Conservation (phyloP, 768 basidiomycete genomes). For the Leucogyrophana mollusca region DNA sequence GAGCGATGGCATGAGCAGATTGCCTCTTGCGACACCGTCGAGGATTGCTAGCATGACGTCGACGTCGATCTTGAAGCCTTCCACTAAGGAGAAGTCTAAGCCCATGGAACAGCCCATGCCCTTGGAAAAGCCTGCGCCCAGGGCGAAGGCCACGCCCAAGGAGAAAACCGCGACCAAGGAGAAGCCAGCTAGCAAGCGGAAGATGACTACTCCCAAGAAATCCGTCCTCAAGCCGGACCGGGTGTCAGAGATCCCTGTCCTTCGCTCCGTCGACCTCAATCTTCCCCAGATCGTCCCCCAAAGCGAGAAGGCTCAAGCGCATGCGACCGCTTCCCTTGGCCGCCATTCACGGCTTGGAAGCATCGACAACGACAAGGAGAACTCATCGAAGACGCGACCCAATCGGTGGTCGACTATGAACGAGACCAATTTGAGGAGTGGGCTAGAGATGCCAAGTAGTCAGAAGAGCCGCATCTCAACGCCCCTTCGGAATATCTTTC, state of each 20-base stretch:
- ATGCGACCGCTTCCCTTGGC: slow-evolving; percentile 5
- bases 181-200: slow-evolving; percentile 11
- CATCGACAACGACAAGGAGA: slow-evolving; percentile 15
- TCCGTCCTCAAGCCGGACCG: slow-evolving; percentile 8
- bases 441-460: slow-evolving; percentile 18
- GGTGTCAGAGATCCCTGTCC: slow-evolving; percentile 4
- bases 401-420: slow-evolving; percentile 9
- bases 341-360: slow-evolving; percentile 15
- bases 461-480: slow-evolving; percentile 24
- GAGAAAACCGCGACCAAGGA: slow-evolving; percentile 8
- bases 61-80: not conserved
- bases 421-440: slow-evolving; percentile 20
- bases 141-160: not conserved
- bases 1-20: not conserved
- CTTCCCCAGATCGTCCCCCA: not conserved
- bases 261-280: slow-evolving; percentile 1
- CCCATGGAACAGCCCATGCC: not conserved
- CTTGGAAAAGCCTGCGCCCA: not conserved
- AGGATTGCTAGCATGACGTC: slow-evolving; percentile 1
- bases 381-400: slow-evolving; percentile 8
- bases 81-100: not conserved
- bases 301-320: slow-evolving; percentile 5
- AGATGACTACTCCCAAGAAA: slow-evolving; percentile 11
- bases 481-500: slow-evolving; percentile 30
- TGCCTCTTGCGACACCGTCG: not conserved